phyloP scores from a whole-genome alignment of 2,329 filamentous ascomycete genomes.

The Alternaria arborescens region DNA sequence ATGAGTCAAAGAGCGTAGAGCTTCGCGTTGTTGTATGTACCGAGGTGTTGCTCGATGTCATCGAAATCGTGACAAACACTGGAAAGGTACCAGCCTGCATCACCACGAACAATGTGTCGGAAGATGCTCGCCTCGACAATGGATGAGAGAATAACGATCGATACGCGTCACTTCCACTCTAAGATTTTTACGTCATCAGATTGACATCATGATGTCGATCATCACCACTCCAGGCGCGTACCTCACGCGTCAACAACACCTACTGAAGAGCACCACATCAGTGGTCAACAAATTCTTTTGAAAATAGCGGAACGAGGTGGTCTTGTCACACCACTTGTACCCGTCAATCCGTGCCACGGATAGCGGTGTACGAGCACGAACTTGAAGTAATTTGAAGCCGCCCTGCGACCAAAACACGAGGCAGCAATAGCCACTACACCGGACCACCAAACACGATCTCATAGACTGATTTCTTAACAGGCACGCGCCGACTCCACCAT shows the following conservation, averaged over 20 bases:
- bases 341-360: background rate
- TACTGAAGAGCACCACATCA: background rate
- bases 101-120: background rate
- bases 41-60: too few species aligned
- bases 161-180: background rate
- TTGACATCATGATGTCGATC: background rate
- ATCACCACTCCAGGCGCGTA: background rate
- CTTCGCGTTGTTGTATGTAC: too few species aligned
- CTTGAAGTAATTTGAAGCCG: background rate
- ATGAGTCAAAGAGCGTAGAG: too few species aligned
- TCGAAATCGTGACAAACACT: background rate
- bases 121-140: background rate
- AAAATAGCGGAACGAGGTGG: too few species aligned
- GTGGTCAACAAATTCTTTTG: background rate
- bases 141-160: background rate
- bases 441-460: background rate
- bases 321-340: too few species aligned
- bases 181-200: background rate
- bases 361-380: background rate
- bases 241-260: background rate
- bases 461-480: too few species aligned
- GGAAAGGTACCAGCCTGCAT: too few species aligned
- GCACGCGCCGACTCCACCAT: background rate
- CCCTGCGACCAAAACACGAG: accelerated
- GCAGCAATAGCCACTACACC: background rate